Base-by-base conservation (phyloP, 768 basidiomycete species). In the Termitomyces sp. region DNA sequence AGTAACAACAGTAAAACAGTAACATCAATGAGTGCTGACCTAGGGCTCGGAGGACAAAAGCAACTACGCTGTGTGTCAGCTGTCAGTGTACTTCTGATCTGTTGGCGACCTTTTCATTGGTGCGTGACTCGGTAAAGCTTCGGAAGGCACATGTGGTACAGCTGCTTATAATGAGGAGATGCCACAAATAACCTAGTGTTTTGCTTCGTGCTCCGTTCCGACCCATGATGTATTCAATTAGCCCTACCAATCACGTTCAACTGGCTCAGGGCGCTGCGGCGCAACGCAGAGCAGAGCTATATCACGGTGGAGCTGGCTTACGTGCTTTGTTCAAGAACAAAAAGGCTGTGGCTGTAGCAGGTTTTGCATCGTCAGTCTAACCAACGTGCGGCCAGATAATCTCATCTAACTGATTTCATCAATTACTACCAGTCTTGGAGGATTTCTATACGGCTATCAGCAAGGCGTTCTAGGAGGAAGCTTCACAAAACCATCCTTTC, bases 401-500 rank as follows among this genome's bases (percentile, higher is more conserved):
- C n/a, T 39, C 24, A 24, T 24, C 10, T 3, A 7, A 37, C 50
- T 51, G 26, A 51, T 39, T 51, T 24, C 22, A 36, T 50, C 48
- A n/a, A n/a, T 18, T 24, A 43, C 5, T 32, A n/a, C 2, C 20
- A 62, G 61, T 16, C 59, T 62, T 18, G 61, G 61, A 16, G 61
- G 61, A 20, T 62, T 62, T 36, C 61, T 62, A 14, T 62, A 62
- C 10, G 61, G 61, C 22, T 62, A 62, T 46, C 61, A 62, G n/a
- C 61, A 62, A 42, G 61, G 61, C 26, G 61, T 62, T n/a, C 49
- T 62, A 1, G 61, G 61, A 41, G 61, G 61, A 20, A 57, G 55
- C 14, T 62, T 62, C 48, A 62, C 61, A 14, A 62, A 62, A 36
- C 9, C 24, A 12, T 59, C 61, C 7, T 62, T 62, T 36, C 39